Percentiles rank a stretch among this genome's conserved stretches.
Evolutionary conservation across 2,329 filamentous ascomycete genomes (phyloP).

Genomic region (Sporothrix dimorphospora): DNA sequence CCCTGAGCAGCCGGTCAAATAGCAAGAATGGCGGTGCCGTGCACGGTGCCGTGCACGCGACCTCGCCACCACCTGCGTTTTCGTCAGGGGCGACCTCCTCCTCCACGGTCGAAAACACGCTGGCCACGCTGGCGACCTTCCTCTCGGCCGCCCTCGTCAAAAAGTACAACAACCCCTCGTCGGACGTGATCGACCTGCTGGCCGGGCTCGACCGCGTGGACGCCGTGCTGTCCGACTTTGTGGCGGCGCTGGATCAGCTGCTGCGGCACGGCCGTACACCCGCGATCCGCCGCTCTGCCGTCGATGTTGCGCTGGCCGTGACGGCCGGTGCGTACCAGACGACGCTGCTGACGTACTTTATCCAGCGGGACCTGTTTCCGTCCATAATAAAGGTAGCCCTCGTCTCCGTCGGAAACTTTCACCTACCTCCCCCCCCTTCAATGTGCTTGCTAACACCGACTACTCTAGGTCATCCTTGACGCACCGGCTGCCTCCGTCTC

Average conservation of each 20-base stretch:
- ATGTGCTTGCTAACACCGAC: neutral
- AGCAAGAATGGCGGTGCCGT: neutral
- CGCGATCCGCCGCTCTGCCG: conserved; percentile 75
- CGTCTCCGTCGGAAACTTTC: too few relatives aligned
- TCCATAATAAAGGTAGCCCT: conserved; percentile 73
- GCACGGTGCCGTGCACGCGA: neutral
- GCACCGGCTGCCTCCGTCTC: conserved; percentile 57
- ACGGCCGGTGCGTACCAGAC: conserved; percentile 96
- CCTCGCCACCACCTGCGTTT: neutral
- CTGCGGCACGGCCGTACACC: conserved; percentile 74
- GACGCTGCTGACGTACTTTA: conserved; percentile 90
- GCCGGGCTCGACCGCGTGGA: conserved; percentile 90
- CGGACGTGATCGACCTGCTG: conserved; percentile 88
- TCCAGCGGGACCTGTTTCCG: conserved; percentile 91
- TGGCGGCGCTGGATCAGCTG: conserved; percentile 76
- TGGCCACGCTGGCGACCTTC: conserved; percentile 85
- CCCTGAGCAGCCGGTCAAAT: neutral
- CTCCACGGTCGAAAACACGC: conserved; percentile 22
- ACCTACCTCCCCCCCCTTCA: too few relatives aligned
- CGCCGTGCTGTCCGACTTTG: conserved; percentile 83
- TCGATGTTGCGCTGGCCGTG: conserved; percentile 79
- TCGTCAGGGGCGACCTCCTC: too few relatives aligned
- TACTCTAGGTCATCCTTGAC: conserved; percentile 72
- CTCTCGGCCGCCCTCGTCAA: conserved; percentile 81
- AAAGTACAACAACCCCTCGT: conserved; percentile 92